phyloP scores from a whole-genome alignment of 352 stramenopile genomes.

The Pythium guiyangense region DNA sequence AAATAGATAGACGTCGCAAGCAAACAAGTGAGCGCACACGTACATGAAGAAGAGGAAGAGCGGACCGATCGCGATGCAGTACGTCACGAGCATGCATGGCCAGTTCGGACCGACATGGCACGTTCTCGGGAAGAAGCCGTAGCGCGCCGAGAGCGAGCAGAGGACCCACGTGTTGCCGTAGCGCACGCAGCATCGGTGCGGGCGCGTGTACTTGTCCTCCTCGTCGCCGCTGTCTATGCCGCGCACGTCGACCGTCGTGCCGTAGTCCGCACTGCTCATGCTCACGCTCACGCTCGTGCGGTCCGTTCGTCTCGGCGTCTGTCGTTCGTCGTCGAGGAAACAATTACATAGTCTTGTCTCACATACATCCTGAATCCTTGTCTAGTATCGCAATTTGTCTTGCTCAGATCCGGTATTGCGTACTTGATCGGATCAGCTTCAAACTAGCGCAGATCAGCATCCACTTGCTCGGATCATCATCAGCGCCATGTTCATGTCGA shows the following conservation, averaged over 20 bases:
- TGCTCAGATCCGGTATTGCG: no score
- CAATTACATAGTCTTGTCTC: neutral
- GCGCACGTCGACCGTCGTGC: slow-evolving; percentile 9
- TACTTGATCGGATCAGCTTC: no score
- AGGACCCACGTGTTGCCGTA: slow-evolving; percentile 60
- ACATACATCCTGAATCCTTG: no score
- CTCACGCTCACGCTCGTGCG: neutral
- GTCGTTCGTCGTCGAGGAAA: neutral
- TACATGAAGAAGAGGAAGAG: slow-evolving; percentile 48
- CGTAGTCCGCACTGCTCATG: slow-evolving; percentile 8
- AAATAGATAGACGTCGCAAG: neutral
- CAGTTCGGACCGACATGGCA: slow-evolving; percentile 70
- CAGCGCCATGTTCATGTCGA: no score
- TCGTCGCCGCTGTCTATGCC: neutral
- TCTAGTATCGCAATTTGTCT: no score
- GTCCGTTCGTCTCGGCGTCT: neutral
- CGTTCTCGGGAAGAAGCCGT: slow-evolving; percentile 57
- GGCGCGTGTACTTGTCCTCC: slow-evolving; percentile 10
- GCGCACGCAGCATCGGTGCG: slow-evolving; percentile 32
- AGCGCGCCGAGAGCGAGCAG: slow-evolving; percentile 37
- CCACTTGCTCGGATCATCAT: no score
- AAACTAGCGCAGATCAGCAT: no score
- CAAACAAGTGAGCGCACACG: slow-evolving; percentile 1
- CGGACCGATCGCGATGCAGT: slow-evolving; percentile 53
- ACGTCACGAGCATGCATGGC: slow-evolving; percentile 72